Conservation (phyloP, 1,139 yeast genomes). For the Candida tropicalis region DNA sequence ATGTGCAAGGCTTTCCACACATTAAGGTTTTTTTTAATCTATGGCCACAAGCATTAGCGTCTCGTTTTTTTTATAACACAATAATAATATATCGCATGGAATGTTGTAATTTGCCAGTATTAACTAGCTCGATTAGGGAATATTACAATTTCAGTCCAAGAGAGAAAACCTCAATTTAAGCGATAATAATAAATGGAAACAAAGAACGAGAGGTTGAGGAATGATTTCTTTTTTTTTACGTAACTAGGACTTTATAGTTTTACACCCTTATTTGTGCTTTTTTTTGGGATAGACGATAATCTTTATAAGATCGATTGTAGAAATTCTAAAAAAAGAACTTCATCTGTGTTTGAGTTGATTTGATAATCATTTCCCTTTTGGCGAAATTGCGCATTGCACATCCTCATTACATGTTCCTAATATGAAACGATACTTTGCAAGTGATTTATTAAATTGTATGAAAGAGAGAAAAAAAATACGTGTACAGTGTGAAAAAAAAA, state of each 20-base stretch:
- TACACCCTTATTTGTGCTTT: neutral
- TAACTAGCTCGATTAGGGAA: neutral
- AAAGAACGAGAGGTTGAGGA: neutral
- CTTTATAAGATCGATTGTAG: neutral
- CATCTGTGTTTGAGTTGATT: neutral
- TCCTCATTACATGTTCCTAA: neutral
- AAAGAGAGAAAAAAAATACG: neutral
- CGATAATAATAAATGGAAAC: neutral
- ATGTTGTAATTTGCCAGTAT: neutral
- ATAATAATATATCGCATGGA: neutral
- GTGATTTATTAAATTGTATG: neutral
- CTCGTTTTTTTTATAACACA: neutral
- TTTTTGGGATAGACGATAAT: neutral
- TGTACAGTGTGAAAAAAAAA: neutral
- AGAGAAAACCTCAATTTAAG: neutral
- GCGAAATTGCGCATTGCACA: neutral
- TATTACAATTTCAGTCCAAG: neutral
- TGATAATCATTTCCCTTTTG: neutral
- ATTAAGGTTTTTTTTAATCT: neutral
- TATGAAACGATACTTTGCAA: neutral
- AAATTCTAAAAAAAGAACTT: neutral
- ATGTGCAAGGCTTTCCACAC: constrained; percentile 2
- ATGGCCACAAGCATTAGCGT: neutral
- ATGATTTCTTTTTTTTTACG: no score
- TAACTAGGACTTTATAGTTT: neutral